Base-by-base conservation (phyloP, 805 yeast genomes). In the Yueomyces sinensis region DNA sequence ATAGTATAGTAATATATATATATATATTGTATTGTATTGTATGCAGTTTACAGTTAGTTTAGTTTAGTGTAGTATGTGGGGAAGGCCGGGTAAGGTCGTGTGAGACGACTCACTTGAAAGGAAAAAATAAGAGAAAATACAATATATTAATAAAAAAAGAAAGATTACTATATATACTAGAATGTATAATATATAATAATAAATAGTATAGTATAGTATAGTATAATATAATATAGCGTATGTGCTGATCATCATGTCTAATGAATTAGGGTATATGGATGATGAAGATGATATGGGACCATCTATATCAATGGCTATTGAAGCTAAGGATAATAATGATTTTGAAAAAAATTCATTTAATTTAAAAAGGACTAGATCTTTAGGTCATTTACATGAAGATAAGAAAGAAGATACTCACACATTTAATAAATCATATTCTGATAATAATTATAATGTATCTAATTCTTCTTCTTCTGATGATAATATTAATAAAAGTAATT, bases 321-420 rank as follows among this genome's bases (percentile, higher is more conserved):
- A 77, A 40, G 86, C 89, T 4, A 65, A 70, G 31, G 76, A 75
- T 52, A 82, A 76, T 39, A 74, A 70, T 33, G 80, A 79, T 46
- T 82, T 83, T 49, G 66, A 73, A 35, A 71, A 68, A 37, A 70
- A 82, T 5, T 70, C 89, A 3, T 83, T 79, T 54, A 75, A 74
- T 46, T 61, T 83, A 47, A 83, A 82, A 47, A 62, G 94, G 50
- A 83, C 94, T 24, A 68, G 91, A 47, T 79, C 91, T 6, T 63
- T 83, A 66, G 94, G 95, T 1, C 55, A 82, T 13, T 61, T 83
- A 44, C 93, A 80, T 48, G 82, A 76, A 41, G 77, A 11, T 5
- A 9, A n/a, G 15, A 9, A 7, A n/a, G 5, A 9, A 9, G 6
- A 9, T 7, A 68, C 48, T 20, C 7, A 20, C 24, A 11, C 28